Percentiles rank a stretch among this genome's conserved stretches.
These are phyloP conservation scores for Candida labiduridarum DNA, from an alignment of 1,139 yeast genomes.

Conservation along the genomic window DNA sequence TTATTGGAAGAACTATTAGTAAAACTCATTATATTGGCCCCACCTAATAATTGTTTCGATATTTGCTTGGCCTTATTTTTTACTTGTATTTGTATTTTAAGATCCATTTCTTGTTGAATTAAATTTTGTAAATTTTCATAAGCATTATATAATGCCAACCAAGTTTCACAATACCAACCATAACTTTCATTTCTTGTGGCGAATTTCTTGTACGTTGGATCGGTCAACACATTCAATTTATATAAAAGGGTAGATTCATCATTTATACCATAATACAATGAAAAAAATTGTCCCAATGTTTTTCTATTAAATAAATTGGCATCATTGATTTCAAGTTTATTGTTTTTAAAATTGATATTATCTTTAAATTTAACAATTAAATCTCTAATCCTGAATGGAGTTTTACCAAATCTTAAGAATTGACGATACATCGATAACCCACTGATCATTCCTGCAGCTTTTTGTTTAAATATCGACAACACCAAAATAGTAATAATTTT, in stretches of 20 bases:
- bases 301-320: constrained; percentile 39
- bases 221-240: constrained; percentile 53
- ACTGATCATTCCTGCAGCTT: constrained; percentile 42
- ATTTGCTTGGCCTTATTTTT: constrained; percentile 39
- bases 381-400: constrained; percentile 58
- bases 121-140: constrained; percentile 41
- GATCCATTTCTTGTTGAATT: constrained; percentile 45
- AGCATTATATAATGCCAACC: constrained; percentile 54
- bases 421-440: constrained; percentile 67
- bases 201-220: constrained; percentile 33
- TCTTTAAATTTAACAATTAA: constrained; percentile 25
- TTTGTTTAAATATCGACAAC: constrained; percentile 35
- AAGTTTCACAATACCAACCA: constrained; percentile 67
- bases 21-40: constrained; percentile 8
- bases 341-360: constrained; percentile 14
- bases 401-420: constrained; percentile 68
- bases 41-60: constrained; percentile 41
- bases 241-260: constrained; percentile 61
- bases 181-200: constrained; percentile 56
- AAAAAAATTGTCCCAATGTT: constrained; percentile 49
- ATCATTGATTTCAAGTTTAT: constrained; percentile 25
- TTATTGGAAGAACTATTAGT: neutral
- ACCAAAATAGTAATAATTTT: constrained; percentile 35
- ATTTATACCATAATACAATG: constrained; percentile 62
- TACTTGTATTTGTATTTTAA: constrained; percentile 42